Conservation (phyloP, 805 yeast genomes). For the Spathaspora boniae region DNA sequence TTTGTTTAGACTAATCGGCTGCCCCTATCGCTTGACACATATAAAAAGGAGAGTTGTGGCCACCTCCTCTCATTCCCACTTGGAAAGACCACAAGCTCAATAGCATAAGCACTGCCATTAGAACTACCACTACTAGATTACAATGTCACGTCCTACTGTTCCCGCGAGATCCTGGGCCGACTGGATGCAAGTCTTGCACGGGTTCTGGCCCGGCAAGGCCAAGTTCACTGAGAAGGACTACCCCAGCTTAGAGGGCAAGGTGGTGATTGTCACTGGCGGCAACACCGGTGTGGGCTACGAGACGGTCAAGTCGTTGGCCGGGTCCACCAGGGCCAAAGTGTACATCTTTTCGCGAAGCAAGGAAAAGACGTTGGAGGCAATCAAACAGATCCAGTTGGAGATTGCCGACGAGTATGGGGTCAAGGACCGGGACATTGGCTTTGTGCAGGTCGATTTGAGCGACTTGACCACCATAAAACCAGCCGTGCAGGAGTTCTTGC, state of each 20-base stretch:
- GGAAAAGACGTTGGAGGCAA: slow-evolving; percentile 25
- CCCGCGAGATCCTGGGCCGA: slow-evolving; percentile 6
- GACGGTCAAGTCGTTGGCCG: slow-evolving; percentile 26
- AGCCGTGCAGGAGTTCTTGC: slow-evolving; percentile 26
- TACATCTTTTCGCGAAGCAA: slow-evolving; percentile 34
- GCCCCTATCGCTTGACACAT: no score
- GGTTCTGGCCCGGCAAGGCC: slow-evolving; percentile 11
- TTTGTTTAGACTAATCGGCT: no score
- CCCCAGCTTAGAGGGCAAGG: slow-evolving; percentile 35
- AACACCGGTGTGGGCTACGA: slow-evolving; percentile 34
- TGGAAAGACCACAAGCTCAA: no score
- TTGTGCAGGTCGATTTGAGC: slow-evolving; percentile 23
- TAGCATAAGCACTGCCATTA: no score
- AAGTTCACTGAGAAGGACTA: slow-evolving; percentile 8
- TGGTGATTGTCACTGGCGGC: slow-evolving; percentile 39
- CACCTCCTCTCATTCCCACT: no score
- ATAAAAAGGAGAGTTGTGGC: no score
- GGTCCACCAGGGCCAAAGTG: slow-evolving; percentile 28
- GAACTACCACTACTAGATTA: no score
- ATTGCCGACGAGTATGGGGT: slow-evolving; percentile 15
- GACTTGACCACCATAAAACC: slow-evolving; percentile 42
- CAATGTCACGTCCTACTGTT: no score
- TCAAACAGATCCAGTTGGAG: slow-evolving; percentile 21
- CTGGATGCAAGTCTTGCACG: slow-evolving; percentile 8
- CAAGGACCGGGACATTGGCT: slow-evolving; percentile 8